Evolutionary conservation across 148 eudicot species (phyloP), one percentile per base, ranked within the genome.

Genomic region (Spergularia marina): DNA sequence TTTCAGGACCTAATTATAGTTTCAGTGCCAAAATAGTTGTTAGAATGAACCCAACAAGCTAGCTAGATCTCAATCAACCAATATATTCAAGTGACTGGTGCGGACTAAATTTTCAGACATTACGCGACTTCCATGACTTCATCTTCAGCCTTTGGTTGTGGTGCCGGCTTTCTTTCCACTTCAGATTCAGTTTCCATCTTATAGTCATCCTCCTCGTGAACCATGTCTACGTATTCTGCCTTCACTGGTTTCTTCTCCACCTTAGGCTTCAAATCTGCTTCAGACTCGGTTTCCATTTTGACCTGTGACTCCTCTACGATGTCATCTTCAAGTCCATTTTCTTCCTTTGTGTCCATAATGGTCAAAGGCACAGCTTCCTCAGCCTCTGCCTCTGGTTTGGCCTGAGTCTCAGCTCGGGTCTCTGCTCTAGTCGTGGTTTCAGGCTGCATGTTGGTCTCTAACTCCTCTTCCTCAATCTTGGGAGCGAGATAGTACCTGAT

Each of bases 401-500:
- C 62, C 47, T 76, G 80, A 25, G 75, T 52, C 36, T 74, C 70
- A 36, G 85, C 21, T 44, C 15, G 70, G 47, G 83, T 65, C 61
- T 82, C 83, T 7, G 68, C 56, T 63, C 73, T 70, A 72, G 83
- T 47, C 63, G 70, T 63, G 69, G 74, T 76, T 36, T 78, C 84
- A 66, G 86, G 71, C 34, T 78, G 81, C n/a, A 57, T 75, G 57
- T 80, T 74, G 65, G 75, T 66, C 67, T 81, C 86, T 0, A 20
- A 23, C 72, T 86, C 88, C 18, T 88, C 94, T 53, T 90, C 94
- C 76, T 86, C 95, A 30, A 90, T 76, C 82, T 90, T 90, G 53
- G 95, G 95, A 79, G 95, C 95, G 68, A 90, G 73, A 75, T 86
- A 88, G 76, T 81, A 90, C 85, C 95, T 86, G 67, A 90, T 65